These are phyloP conservation scores for Leccinum longicurvipes DNA, from an alignment of 768 basidiomycete species.

Conservation along the genomic window DNA sequence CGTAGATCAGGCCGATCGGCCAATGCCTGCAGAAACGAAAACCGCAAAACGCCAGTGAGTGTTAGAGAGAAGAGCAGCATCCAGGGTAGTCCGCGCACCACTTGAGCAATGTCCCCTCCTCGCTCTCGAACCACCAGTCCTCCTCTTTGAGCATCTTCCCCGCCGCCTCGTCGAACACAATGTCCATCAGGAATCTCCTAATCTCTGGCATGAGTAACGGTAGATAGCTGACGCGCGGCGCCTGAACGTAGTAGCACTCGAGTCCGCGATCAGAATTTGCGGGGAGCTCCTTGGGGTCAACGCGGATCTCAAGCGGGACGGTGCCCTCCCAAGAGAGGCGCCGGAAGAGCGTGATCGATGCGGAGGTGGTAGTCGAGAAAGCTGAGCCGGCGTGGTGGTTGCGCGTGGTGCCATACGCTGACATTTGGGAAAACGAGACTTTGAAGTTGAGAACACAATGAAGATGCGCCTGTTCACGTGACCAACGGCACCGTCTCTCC, in stretches of 20 bases:
- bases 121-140: conserved; percentile 97
- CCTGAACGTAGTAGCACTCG: conserved; percentile 88
- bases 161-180: conserved; percentile 86
- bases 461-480: too few species aligned
- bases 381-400: conserved; percentile 46
- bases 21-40: conserved; percentile 76
- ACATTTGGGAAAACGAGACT: conserved; percentile 41
- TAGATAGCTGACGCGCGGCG: conserved; percentile 89
- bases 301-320: conserved; percentile 83
- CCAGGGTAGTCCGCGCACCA: conserved; percentile 60
- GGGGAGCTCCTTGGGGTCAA: conserved; percentile 86
- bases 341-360: conserved; percentile 80
- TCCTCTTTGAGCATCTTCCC: conserved; percentile 76
- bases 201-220: conserved; percentile 89
- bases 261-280: conserved; percentile 86
- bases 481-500: conserved; percentile 39
- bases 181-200: conserved; percentile 82
- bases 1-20: conserved; percentile 94
- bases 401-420: conserved; percentile 50
- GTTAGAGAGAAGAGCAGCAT: neutral
- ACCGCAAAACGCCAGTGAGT: conserved; percentile 8
- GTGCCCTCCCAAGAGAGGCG: conserved; percentile 89
- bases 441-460: neutral
- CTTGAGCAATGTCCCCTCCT: conserved; percentile 76
- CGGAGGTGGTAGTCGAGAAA: conserved; percentile 43